Percentiles rank a stretch among this genome's conserved stretches.
Conservation (phyloP, 768 basidiomycete genomes). For the Tylopilus balloui region DNA sequence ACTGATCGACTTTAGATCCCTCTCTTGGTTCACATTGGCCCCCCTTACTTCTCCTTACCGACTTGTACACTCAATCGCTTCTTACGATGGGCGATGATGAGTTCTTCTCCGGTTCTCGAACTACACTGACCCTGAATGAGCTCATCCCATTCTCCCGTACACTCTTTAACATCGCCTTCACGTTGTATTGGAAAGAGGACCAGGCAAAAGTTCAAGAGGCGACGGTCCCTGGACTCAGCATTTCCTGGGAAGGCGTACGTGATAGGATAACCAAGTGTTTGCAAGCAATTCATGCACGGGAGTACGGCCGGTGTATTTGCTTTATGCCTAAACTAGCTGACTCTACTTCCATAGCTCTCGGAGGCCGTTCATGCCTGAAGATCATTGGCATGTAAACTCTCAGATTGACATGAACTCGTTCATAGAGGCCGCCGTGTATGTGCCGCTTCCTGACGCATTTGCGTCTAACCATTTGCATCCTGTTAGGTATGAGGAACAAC, state of each 20-base stretch:
- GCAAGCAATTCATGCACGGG: conserved; percentile 79
- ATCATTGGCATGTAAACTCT: conserved; percentile 76
- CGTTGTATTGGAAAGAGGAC: conserved; percentile 62
- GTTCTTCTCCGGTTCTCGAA: conserved; percentile 73
- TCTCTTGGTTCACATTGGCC: conserved; percentile 51
- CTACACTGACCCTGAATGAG: conserved; percentile 81
- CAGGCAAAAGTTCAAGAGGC: conserved; percentile 36
- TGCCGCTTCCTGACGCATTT: neutral
- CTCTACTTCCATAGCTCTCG: conserved; percentile 55
- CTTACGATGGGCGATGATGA: conserved; percentile 96
- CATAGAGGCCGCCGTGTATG: conserved; percentile 82
- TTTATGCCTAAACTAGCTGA: neutral
- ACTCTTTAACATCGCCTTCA: conserved; percentile 79
- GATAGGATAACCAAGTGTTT: conserved; percentile 76
- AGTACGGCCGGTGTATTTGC: conserved; percentile 49
- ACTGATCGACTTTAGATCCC: conserved; percentile 36
- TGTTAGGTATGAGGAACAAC: conserved; percentile 61
- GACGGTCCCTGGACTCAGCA: conserved; percentile 37
- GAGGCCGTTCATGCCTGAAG: conserved; percentile 72
- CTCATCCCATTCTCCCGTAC: conserved; percentile 70
- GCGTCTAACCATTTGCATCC: neutral
- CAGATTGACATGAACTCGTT: conserved; percentile 65
- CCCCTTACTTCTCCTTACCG: conserved; percentile 69
- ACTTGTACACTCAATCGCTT: conserved; percentile 79
- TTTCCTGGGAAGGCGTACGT: conserved; percentile 64